Evolutionary conservation across 164 flowering plant species (phyloP).

Genomic region (Vitis riparia): DNA sequence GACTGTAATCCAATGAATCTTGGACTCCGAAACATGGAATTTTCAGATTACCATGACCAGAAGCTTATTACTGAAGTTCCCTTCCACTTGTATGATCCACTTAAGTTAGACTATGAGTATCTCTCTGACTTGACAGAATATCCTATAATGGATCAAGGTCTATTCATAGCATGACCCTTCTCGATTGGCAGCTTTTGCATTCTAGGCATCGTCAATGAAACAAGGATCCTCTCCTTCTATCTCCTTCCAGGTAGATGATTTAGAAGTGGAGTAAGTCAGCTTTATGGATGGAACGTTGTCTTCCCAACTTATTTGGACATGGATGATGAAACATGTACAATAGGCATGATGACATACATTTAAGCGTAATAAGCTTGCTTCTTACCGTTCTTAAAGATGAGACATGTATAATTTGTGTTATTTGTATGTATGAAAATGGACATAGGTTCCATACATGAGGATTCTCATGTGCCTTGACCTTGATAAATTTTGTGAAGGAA

Average conservation of each 20-base stretch:
- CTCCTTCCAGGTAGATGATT: slow-evolving; percentile 4
- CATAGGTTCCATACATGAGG: background rate
- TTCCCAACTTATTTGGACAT: slow-evolving; percentile 15
- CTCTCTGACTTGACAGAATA: slow-evolving; percentile 45
- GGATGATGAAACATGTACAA: slow-evolving; percentile 30
- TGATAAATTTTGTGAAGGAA: background rate
- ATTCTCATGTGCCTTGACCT: background rate
- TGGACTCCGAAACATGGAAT: slow-evolving; percentile 38
- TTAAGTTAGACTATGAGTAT: slow-evolving; percentile 42
- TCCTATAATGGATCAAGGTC: slow-evolving; percentile 54
- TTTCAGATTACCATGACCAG: slow-evolving; percentile 33
- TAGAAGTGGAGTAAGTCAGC: slow-evolving; percentile 5
- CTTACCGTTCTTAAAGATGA: background rate
- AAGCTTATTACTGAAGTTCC: slow-evolving; percentile 38
- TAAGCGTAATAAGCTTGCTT: slow-evolving; percentile 16
- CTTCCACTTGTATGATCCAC: slow-evolving; percentile 35
- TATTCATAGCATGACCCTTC: slow-evolving; percentile 48
- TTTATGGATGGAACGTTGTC: slow-evolving; percentile 12
- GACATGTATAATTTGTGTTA: background rate
- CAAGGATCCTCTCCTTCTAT: slow-evolving; percentile 10
- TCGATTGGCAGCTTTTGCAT: slow-evolving; percentile 3
- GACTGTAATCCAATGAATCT: slow-evolving; percentile 32
- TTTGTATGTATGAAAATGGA: background rate
- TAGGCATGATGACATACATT: slow-evolving; percentile 16
- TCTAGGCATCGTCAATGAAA: slow-evolving; percentile 7